A percentile compares a stretch with the other conserved stretches of the same genome.
Conservation (phyloP, 352 stramenopile species). For the Phytopythium chamaehyphon region DNA sequence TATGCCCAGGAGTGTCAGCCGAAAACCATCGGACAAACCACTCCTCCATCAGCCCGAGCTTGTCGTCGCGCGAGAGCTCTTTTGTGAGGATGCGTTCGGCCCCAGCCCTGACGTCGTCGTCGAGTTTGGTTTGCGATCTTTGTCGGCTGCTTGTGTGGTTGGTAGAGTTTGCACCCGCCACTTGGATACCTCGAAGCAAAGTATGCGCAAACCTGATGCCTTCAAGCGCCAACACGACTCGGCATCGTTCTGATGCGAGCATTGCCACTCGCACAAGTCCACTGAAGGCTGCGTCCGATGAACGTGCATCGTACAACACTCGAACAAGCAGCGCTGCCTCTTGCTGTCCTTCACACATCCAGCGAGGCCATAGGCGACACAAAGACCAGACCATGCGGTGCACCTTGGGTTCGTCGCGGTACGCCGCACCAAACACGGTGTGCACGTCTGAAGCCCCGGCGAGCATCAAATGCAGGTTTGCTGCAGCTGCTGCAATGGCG, state of each 20-base stretch:
- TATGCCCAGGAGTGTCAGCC: slow-evolving; percentile 14
- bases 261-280: slow-evolving; percentile 59
- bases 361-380: slow-evolving; percentile 61
- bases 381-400: slow-evolving; percentile 57
- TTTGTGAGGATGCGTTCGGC: slow-evolving; percentile 1
- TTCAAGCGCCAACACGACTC: slow-evolving; percentile 28
- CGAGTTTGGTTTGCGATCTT: slow-evolving; percentile 27
- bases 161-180: background rate
- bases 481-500: slow-evolving; percentile 14
- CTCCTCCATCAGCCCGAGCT: slow-evolving; percentile 33
- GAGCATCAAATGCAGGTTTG: slow-evolving; percentile 37
- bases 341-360: slow-evolving; percentile 68
- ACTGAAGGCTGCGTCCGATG: slow-evolving; percentile 56
- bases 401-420: slow-evolving; percentile 54
- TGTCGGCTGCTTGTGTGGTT: slow-evolving; percentile 8
- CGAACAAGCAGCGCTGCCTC: slow-evolving; percentile 57
- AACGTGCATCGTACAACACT: slow-evolving; percentile 55
- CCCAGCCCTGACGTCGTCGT: slow-evolving; percentile 12
- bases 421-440: slow-evolving; percentile 55
- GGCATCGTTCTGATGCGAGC: slow-evolving; percentile 40
- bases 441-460: slow-evolving; percentile 56
- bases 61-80: slow-evolving; percentile 42
- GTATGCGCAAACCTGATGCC: slow-evolving; percentile 38
- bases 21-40: slow-evolving; percentile 49
- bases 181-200: slow-evolving; percentile 17